These are phyloP conservation scores for Fremontodendron californicum DNA, from an alignment of 345 rosid species.

Conservation along the genomic window DNA sequence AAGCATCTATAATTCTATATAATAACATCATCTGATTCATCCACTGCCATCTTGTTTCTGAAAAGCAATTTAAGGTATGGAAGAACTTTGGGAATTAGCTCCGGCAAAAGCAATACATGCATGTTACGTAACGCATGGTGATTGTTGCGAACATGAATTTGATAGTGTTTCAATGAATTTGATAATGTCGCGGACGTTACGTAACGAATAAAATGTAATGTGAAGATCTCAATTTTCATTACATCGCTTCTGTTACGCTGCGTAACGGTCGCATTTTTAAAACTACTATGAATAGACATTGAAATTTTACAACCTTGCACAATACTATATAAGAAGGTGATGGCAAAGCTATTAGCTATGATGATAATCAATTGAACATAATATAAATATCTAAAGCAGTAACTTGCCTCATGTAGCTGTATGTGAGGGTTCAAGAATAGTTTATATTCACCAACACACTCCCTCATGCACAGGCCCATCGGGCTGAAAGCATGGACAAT, in stretches of 20 bases:
- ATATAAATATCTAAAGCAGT: neutral
- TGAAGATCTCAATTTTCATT: too few relatives aligned
- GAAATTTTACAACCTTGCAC: neutral
- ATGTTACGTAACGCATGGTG: too few relatives aligned
- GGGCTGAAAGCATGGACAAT: neutral
- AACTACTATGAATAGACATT: neutral
- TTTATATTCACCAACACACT: neutral
- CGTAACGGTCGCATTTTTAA: too few relatives aligned
- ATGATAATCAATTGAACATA: neutral
- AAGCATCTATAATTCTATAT: conserved; percentile 27
- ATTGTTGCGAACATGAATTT: too few relatives aligned
- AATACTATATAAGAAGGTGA: neutral
- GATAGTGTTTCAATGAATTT: too few relatives aligned
- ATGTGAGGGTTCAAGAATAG: neutral
- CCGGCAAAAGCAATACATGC: conserved; percentile 90
- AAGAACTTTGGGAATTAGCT: conserved; percentile 69
- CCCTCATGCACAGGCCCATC: neutral
- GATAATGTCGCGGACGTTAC: too few relatives aligned
- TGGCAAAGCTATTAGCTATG: neutral
- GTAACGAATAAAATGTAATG: too few relatives aligned
- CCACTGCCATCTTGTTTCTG: conserved; percentile 57
- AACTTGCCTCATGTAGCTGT: conserved; percentile 51
- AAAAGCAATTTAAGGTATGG: conserved; percentile 77
- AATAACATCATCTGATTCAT: conserved; percentile 49
- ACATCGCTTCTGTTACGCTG: too few relatives aligned